Evolutionary conservation across 164 flowering plant species (phyloP), one percentile per base, ranked within the genome.

Genomic region (Hamamelis virginiana): DNA sequence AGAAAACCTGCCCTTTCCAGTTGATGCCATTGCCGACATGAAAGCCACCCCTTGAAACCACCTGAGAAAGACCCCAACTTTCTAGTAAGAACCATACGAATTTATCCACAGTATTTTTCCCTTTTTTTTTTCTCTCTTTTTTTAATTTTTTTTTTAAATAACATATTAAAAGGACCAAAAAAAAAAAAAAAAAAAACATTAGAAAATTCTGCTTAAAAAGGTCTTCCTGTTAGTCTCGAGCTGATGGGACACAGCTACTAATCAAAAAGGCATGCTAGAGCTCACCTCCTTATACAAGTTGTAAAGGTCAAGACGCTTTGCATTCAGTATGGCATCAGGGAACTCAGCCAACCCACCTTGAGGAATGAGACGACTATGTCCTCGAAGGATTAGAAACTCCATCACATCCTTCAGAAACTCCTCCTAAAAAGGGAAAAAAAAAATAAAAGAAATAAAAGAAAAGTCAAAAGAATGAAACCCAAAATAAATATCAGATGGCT

Each of bases 1-100:
- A 96, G 84, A 96, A 96, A 76, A 96, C 94, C 74, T 96, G 99
- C 38, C 99, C 99, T 83, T 96, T 96, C 99, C 99, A 96, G 68
- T 96, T 96, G 74, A 96, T 96, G 79, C 99, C 99, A 74, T 96
- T 96, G 44, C 99, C 99, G 65, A 96, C 99, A 75, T 93, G 96
- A 80, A 96, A 96, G 45, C 99, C 99, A 55, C 99, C 99, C 75
- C 99, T 86, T 52, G 99, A 89, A 70, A 93, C 99, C 62, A 96
- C 99, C 99, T 96, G 72, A 55, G 41, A 63, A 44, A 16, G 25
- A 43, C 13, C 47, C 53, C 47, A 52, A 22, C 4, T 63, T 46
- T 33, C 2, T 41, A 14, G 55, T 45, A 27, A 23, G 14, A 58
- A 27, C 12, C 16, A n/a, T 46, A 4, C 1, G 8, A 15, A 33